Evolutionary conservation across 2,329 filamentous ascomycete species (phyloP).

Genomic region (Fusarium secorum): DNA sequence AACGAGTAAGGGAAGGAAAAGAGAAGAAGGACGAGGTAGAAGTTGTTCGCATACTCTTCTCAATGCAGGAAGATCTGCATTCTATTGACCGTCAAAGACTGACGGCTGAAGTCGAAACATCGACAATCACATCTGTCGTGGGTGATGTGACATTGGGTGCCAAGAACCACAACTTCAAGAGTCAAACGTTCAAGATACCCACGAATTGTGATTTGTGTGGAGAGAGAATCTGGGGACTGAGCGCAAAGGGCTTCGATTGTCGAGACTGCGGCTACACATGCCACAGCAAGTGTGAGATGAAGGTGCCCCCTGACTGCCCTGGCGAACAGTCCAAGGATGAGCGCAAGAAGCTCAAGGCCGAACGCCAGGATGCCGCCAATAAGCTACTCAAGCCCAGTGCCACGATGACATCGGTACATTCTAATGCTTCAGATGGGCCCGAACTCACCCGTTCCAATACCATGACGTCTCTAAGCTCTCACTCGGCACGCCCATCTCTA

Average conservation of each 20-base stretch:
- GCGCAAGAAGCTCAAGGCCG: conserved; percentile 89
- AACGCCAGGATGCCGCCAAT: conserved; percentile 82
- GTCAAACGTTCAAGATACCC: conserved; percentile 98
- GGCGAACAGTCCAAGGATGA: conserved; percentile 95
- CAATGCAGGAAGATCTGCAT: conserved; percentile 84
- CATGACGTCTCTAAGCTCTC: conserved; percentile 88
- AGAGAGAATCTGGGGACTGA: conserved; percentile 95
- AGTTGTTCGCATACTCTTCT: conserved; percentile 82
- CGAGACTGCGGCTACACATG: conserved; percentile 97
- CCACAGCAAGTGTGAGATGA: conserved; percentile 99
- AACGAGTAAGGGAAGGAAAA: conserved; percentile 80
- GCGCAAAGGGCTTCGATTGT: conserved; percentile 95
- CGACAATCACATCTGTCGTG: conserved; percentile 88
- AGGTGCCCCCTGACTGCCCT: conserved; percentile 94
- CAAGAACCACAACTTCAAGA: conserved; percentile 96
- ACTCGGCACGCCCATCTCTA: conserved; percentile 78
- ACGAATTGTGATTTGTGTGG: conserved; percentile 98
- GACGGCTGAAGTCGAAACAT: conserved; percentile 90
- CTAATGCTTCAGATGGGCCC: conserved; percentile 70
- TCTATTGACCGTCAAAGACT: conserved; percentile 83
- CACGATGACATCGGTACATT: conserved; percentile 49
- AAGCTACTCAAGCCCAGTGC: conserved; percentile 60
- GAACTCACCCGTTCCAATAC: conserved; percentile 82
- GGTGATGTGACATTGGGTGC: conserved; percentile 93
- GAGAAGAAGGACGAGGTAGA: conserved; percentile 91